Conservation (phyloP, 2,329 filamentous ascomycete genomes). For the Ophiostoma sp. region DNA sequence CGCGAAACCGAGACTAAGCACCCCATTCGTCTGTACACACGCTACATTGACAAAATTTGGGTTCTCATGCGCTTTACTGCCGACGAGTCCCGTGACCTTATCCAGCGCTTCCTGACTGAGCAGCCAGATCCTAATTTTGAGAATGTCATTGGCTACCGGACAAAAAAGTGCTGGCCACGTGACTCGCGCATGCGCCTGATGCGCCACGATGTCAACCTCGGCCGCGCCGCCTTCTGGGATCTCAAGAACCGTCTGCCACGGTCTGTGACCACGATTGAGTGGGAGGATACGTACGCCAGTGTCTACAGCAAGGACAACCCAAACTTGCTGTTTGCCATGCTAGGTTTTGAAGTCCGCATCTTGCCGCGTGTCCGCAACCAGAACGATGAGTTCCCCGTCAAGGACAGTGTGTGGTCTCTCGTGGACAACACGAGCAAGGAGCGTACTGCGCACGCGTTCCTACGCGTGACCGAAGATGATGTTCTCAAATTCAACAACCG, state of each 20-base stretch:
- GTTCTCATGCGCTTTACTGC: conserved; percentile 91
- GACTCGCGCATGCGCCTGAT: conserved; percentile 97
- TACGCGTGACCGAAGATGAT: conserved; percentile 96
- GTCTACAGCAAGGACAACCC: conserved; percentile 98
- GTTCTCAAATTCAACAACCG: conserved; percentile 99
- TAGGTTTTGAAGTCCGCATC: conserved; percentile 93
- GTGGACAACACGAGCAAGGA: conserved; percentile 97
- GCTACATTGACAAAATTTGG: conserved; percentile 98
- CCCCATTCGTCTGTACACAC: conserved; percentile 93
- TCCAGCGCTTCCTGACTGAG: conserved; percentile 95
- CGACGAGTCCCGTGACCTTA: conserved; percentile 90
- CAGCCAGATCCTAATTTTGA: conserved; percentile 98
- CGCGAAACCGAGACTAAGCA: conserved; percentile 86
- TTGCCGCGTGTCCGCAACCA: conserved; percentile 90
- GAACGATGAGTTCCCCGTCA: conserved; percentile 93
- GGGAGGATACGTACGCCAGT: conserved; percentile 97
- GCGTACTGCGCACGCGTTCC: conserved; percentile 91
- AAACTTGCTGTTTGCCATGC: conserved; percentile 96
- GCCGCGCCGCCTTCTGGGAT: conserved; percentile 97
- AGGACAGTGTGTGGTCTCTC: conserved; percentile 96
- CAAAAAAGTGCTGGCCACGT: conserved; percentile 98
- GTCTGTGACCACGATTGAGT: conserved; percentile 94
- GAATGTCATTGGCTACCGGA: conserved; percentile 97
- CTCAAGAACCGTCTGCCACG: conserved; percentile 92
- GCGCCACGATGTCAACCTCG: conserved; percentile 97